These are phyloP conservation scores for Apophysomyces ossiformis DNA, from an alignment of 371 early-diverging fungal species.

Conservation along the genomic window DNA sequence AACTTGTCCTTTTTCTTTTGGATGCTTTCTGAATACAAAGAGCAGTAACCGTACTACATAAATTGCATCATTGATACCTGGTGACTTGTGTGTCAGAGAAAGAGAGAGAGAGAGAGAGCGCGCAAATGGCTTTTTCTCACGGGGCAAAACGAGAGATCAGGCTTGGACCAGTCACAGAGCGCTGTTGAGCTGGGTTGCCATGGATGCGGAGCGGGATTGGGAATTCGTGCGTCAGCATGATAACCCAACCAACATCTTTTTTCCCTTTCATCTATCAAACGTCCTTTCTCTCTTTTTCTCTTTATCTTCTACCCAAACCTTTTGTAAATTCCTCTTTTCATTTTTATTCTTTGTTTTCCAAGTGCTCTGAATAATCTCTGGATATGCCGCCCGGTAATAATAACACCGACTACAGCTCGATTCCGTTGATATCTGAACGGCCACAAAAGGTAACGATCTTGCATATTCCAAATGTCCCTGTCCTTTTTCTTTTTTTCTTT, in stretches of 20 bases:
- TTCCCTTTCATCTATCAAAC: not conserved
- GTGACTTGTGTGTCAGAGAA: too few relatives aligned
- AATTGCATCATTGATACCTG: too few relatives aligned
- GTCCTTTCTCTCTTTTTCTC: not conserved
- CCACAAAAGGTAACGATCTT: not conserved
- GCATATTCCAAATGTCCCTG: not conserved
- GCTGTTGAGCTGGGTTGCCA: not conserved
- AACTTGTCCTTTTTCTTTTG: too few relatives aligned
- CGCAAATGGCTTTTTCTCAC: too few relatives aligned
- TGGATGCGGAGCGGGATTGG: not conserved
- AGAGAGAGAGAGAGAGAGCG: too few relatives aligned
- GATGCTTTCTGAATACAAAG: too few relatives aligned
- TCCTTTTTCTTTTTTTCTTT: too few relatives aligned
- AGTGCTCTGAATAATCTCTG: not conserved
- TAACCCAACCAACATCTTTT: not conserved
- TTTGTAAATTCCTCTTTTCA: not conserved
- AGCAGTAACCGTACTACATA: too few relatives aligned
- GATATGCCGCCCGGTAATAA: not conserved
- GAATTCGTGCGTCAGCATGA: not conserved
- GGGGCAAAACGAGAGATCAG: too few relatives aligned
- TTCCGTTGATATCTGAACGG: slow-evolving; percentile 7
- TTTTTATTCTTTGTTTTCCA: not conserved
- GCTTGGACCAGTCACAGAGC: too few relatives aligned
- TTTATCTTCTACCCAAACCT: not conserved
- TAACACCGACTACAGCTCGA: not conserved